Percentiles rank a stretch among this genome's conserved stretches.
phyloP scores from a whole-genome alignment of 177 flowering plant genomes.

The Telopea speciosissima region DNA sequence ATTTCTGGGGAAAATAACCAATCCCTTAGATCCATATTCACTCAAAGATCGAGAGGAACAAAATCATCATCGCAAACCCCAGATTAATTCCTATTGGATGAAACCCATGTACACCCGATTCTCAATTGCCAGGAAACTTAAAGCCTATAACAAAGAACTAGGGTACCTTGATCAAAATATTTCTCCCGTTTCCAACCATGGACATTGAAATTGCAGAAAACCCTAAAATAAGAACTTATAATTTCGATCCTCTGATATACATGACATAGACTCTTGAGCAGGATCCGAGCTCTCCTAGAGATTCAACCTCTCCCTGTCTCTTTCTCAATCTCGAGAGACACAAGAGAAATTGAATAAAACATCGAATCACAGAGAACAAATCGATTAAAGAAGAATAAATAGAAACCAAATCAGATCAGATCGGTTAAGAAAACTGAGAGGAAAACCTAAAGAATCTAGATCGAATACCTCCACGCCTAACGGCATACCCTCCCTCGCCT shows the following conservation, averaged over 20 bases:
- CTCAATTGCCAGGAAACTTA: background rate
- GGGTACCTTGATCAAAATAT: background rate
- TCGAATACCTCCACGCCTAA: conserved; percentile 26
- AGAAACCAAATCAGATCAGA: conserved; percentile 6
- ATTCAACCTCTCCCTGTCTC: too few species aligned
- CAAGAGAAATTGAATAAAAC: too few species aligned
- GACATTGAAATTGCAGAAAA: background rate
- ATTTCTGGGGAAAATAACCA: background rate
- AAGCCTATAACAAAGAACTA: background rate
- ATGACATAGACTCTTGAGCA: too few species aligned
- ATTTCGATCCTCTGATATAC: background rate
- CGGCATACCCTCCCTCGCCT: conserved; percentile 43
- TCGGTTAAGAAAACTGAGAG: background rate
- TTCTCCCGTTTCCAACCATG: background rate
- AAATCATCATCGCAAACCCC: background rate
- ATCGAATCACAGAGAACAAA: too few species aligned
- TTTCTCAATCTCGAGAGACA: too few species aligned
- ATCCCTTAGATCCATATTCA: background rate
- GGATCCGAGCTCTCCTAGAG: background rate
- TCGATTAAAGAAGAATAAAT: background rate
- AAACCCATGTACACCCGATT: background rate
- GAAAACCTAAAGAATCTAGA: background rate
- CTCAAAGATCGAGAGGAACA: background rate
- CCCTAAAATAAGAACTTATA: background rate
- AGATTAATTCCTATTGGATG: background rate